Conservation (phyloP, 169 alveolate species). For the Pseudocohnilembus persalinus region DNA sequence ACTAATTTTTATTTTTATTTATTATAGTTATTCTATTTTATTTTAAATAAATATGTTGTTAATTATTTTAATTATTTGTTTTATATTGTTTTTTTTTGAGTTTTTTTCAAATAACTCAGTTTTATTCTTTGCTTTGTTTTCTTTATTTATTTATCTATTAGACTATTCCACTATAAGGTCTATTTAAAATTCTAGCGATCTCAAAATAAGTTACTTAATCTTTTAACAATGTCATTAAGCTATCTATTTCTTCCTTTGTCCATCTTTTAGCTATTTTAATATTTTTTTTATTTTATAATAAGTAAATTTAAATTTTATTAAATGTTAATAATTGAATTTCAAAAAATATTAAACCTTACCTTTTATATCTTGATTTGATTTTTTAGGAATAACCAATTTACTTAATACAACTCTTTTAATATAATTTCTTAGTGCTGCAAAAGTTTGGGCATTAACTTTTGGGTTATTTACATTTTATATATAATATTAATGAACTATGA, state of each 20-base stretch:
- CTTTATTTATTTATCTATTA: background rate
- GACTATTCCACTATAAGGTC: background rate
- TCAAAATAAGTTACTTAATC: background rate
- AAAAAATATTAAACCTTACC: background rate
- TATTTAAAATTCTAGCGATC: background rate
- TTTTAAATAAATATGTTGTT: too few relatives aligned
- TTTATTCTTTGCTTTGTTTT: too few relatives aligned
- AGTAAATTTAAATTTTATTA: too few relatives aligned
- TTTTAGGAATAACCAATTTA: background rate
- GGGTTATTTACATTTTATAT: background rate
- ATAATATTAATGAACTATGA: background rate
- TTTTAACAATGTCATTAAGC: background rate
- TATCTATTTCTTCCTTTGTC: background rate
- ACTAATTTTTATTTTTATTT: too few relatives aligned
- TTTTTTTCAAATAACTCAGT: too few relatives aligned
- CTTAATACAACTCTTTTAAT: background rate
- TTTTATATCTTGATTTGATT: background rate
- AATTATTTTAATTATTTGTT: too few relatives aligned
- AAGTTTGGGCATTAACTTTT: background rate
- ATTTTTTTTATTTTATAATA: too few relatives aligned
- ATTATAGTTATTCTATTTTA: too few relatives aligned
- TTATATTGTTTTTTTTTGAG: too few relatives aligned
- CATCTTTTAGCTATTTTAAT: background rate
- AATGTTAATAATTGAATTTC: too few relatives aligned
- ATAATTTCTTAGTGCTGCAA: background rate